Evolutionary conservation across 441 rosid species (phyloP).

Genomic region (Euphorbia corollata): DNA sequence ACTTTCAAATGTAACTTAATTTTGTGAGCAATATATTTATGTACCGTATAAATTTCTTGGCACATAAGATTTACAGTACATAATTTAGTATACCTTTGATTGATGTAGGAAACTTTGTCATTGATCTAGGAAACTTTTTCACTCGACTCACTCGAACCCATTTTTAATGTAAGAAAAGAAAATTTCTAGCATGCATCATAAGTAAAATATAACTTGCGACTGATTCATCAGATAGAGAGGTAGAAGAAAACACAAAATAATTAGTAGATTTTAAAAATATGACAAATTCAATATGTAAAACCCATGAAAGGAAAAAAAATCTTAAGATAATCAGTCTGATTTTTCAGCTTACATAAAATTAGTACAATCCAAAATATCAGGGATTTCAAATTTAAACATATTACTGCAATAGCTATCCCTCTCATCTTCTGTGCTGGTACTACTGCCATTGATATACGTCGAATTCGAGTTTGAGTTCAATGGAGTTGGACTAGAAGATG

Average conservation of each 20-base stretch:
- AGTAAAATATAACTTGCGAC: too few relatives aligned
- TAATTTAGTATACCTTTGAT: too few relatives aligned
- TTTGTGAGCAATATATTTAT: too few relatives aligned
- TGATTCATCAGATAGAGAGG: too few relatives aligned
- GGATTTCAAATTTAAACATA: slow-evolving; percentile 46
- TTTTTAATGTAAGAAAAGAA: too few relatives aligned
- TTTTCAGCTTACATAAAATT: slow-evolving; percentile 39
- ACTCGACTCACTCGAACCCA: too few relatives aligned
- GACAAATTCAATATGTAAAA: slow-evolving; percentile 15
- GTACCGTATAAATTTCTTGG: too few relatives aligned
- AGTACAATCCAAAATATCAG: slow-evolving; percentile 42
- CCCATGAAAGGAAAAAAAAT: background rate
- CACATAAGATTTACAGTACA: too few relatives aligned
- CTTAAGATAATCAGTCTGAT: background rate
- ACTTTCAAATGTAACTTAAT: too few relatives aligned
- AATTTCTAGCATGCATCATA: too few relatives aligned
- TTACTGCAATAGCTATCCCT: slow-evolving; percentile 61
- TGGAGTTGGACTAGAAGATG: slow-evolving; percentile 57
- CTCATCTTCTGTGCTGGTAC: slow-evolving; percentile 46
- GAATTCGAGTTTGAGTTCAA: slow-evolving; percentile 59
- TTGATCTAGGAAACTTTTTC: too few relatives aligned
- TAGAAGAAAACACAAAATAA: background rate
- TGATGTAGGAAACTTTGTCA: too few relatives aligned
- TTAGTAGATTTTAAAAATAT: slow-evolving; percentile 17
- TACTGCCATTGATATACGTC: slow-evolving; percentile 25